Evolutionary conservation across 2,329 filamentous ascomycete species (phyloP).

Genomic region (Fusarium pilosicola): DNA sequence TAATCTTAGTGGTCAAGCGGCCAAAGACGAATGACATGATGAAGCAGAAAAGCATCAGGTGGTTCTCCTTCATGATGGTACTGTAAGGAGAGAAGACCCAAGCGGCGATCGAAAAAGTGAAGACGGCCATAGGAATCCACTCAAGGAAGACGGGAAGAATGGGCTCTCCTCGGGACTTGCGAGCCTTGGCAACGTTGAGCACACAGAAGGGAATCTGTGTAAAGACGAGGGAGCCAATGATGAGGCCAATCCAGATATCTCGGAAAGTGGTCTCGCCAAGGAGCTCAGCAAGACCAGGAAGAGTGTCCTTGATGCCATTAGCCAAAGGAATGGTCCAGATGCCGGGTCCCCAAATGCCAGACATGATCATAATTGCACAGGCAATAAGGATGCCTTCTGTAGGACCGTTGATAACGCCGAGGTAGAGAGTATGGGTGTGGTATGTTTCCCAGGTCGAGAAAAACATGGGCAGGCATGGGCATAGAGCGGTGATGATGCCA

Average conservation of each 20-base stretch:
- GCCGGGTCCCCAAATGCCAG: conserved; percentile 86
- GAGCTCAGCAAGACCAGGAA: conserved; percentile 63
- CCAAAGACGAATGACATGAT: conserved; percentile 98
- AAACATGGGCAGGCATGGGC: conserved; percentile 96
- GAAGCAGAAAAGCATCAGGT: conserved; percentile 89
- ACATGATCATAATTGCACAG: conserved; percentile 84
- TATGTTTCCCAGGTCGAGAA: conserved; percentile 99
- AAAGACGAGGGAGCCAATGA: conserved; percentile 71
- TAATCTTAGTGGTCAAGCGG: conserved; percentile 98
- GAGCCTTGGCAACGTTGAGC: conserved; percentile 82
- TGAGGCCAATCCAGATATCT: conserved; percentile 85
- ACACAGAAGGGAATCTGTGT: conserved; percentile 91
- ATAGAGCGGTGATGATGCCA: conserved; percentile 89
- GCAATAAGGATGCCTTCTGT: conserved; percentile 95
- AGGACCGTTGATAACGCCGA: conserved; percentile 96
- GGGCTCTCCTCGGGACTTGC: conserved; percentile 76
- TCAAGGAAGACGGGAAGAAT: conserved; percentile 87
- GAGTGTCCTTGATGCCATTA: conserved; percentile 68
- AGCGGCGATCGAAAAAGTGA: conserved; percentile 75
- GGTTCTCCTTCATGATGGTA: conserved; percentile 81
- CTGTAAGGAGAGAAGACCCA: conserved; percentile 95
- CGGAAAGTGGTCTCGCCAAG: conserved; percentile 80
- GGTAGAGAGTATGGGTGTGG: conserved; percentile 95
- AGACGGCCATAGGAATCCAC: conserved; percentile 91
- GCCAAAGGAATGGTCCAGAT: conserved; percentile 85